phyloP scores from a whole-genome alignment of 768 basidiomycete species.

The Trametopsis cervina region DNA sequence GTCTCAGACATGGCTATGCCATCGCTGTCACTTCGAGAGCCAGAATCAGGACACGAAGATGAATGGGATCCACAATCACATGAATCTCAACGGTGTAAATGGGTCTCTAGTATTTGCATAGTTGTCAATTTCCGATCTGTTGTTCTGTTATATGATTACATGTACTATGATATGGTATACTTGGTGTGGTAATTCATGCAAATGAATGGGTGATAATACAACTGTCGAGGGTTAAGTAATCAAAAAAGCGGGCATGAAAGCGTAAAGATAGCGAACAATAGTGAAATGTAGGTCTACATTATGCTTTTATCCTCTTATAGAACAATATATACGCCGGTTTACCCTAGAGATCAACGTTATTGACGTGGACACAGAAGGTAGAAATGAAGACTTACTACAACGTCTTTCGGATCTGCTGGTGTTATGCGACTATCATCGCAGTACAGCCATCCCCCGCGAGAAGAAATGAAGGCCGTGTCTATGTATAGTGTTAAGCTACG shows the following conservation, averaged over 20 bases:
- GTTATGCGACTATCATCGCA: slow-evolving; percentile 91
- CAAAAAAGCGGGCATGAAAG: slow-evolving; percentile 4
- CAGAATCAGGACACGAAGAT: no score
- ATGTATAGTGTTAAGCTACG: slow-evolving; percentile 7
- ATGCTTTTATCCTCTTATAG: slow-evolving; percentile 32
- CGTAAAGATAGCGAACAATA: background rate
- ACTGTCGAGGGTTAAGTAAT: background rate
- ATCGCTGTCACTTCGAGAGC: slow-evolving; percentile 33
- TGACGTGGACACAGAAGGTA: slow-evolving; percentile 1
- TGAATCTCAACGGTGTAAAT: slow-evolving; percentile 15
- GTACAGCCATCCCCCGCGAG: slow-evolving; percentile 83
- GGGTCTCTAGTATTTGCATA: no score
- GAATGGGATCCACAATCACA: slow-evolving; percentile 16
- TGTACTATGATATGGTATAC: slow-evolving; percentile 25
- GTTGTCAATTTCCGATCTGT: slow-evolving; percentile 6
- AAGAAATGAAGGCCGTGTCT: slow-evolving; percentile 94
- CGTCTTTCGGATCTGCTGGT: slow-evolving; percentile 65
- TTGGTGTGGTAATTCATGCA: background rate
- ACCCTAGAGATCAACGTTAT: slow-evolving; percentile 29
- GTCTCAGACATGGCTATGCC: slow-evolving; percentile 30
- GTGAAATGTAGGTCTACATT: slow-evolving; percentile 8
- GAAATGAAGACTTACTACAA: slow-evolving; percentile 55
- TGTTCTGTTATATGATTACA: slow-evolving; percentile 28
- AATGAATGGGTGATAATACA: background rate
- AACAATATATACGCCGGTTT: slow-evolving; percentile 75